Conservation (phyloP, 2,329 filamentous ascomycete species). For the Orbilia oligospora region DNA sequence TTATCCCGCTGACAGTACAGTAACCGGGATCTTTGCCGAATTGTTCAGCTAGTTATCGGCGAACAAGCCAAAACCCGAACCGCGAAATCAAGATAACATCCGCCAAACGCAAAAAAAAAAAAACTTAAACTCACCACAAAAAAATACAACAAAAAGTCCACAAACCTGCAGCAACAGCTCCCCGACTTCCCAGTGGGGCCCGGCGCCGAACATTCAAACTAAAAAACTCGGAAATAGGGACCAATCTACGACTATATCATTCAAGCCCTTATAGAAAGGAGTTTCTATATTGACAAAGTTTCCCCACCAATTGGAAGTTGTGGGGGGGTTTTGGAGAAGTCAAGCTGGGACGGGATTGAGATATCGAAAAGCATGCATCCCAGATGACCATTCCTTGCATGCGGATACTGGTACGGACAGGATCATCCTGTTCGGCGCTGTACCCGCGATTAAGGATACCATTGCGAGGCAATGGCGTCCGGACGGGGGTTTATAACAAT, state of each 20-base stretch:
- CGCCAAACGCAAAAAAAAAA: conserved; percentile 1
- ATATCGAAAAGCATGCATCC: conserved; percentile 28
- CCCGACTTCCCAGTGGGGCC: not conserved
- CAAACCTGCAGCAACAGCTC: not conserved
- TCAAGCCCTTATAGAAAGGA: not conserved
- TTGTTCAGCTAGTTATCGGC: not conserved
- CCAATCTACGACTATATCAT: not conserved
- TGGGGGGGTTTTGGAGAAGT: not conserved
- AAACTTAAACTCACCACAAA: conserved; percentile 13
- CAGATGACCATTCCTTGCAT: conserved; percentile 40
- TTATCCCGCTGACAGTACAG: too few species aligned
- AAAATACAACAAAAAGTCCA: conserved; percentile 33
- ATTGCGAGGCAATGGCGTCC: not conserved
- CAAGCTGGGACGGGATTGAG: not conserved
- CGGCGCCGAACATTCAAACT: not conserved
- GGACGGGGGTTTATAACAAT: not conserved
- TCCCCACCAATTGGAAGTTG: not conserved
- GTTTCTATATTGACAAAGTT: not conserved
- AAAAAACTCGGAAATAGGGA: not conserved
- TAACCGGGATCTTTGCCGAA: not conserved
- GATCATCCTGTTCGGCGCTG: conserved; percentile 18
- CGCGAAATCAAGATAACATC: not conserved
- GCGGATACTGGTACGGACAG: conserved; percentile 23
- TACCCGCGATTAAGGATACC: not conserved
- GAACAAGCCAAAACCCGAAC: conserved; percentile 30